Evolutionary conservation across 2,329 filamentous ascomycete genomes (phyloP).

Genomic region (Sporothrix curviconia): DNA sequence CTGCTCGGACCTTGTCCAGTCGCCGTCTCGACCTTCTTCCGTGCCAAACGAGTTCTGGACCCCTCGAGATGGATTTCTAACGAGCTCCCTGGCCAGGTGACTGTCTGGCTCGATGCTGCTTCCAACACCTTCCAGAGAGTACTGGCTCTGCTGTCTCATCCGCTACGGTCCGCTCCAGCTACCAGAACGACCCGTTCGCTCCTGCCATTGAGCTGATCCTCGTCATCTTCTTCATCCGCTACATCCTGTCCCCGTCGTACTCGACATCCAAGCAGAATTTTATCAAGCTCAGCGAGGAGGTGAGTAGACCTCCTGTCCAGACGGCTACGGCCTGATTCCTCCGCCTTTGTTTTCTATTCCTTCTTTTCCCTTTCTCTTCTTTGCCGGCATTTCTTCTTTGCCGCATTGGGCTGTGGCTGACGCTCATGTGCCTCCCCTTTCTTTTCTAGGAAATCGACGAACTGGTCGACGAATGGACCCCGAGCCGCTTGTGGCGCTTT

Average conservation of each 20-base stretch:
- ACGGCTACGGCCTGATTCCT: too few species aligned
- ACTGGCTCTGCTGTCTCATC: slow-evolving; percentile 90
- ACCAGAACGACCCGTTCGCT: slow-evolving; percentile 93
- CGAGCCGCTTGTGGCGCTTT: slow-evolving; percentile 82
- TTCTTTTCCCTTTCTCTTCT: too few species aligned
- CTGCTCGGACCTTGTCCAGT: too few species aligned
- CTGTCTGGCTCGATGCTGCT: slow-evolving; percentile 45
- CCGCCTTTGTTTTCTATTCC: too few species aligned
- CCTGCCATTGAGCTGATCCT: slow-evolving; percentile 89
- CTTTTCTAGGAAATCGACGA: slow-evolving; percentile 74
- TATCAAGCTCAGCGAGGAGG: slow-evolving; percentile 79
- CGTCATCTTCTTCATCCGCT: slow-evolving; percentile 91
- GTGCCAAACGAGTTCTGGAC: too few species aligned
- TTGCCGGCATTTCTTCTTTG: not conserved
- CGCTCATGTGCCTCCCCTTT: not conserved
- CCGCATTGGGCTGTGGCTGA: not conserved
- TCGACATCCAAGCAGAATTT: slow-evolving; percentile 85
- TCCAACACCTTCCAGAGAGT: slow-evolving; percentile 74
- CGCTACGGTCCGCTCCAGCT: slow-evolving; percentile 95
- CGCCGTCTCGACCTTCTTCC: too few species aligned
- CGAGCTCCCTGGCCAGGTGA: slow-evolving; percentile 49
- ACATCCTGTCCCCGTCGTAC: slow-evolving; percentile 86
- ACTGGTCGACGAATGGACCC: slow-evolving; percentile 90
- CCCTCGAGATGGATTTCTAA: slow-evolving; percentile 65
- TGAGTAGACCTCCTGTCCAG: slow-evolving; percentile 24